Conservation (phyloP, 345 rosid species). For the Lepidium sativum region DNA sequence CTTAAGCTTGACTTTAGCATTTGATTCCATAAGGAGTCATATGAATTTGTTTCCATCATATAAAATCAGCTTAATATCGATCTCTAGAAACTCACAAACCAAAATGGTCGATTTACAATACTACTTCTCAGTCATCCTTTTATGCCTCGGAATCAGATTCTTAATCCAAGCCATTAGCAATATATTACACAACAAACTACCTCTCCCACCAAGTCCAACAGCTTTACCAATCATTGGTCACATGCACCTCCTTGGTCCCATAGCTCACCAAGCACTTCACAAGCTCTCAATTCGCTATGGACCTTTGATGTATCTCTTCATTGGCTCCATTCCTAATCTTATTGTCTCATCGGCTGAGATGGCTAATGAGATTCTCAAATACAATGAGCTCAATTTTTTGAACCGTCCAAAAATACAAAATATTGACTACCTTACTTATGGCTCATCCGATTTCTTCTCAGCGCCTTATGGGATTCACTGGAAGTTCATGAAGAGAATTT, state of each 20-base stretch:
- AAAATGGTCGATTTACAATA: conserved; percentile 7
- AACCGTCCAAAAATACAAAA: conserved; percentile 38
- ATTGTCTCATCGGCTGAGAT: conserved; percentile 47
- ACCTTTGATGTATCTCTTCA: conserved; percentile 53
- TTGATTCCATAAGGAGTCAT: conserved; percentile 11
- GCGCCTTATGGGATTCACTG: conserved; percentile 57
- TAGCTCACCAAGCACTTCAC: conserved; percentile 59
- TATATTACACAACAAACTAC: not conserved
- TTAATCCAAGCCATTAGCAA: conserved; percentile 1
- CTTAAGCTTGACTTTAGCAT: conserved; percentile 5
- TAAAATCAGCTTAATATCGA: not conserved
- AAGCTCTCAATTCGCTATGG: conserved; percentile 51
- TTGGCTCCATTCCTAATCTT: conserved; percentile 61
- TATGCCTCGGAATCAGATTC: conserved; percentile 20
- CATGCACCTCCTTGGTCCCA: conserved; percentile 41
- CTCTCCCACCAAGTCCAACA: conserved; percentile 41
- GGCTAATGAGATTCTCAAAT: conserved; percentile 55
- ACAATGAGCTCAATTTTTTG: conserved; percentile 46
- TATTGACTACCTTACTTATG: conserved; percentile 66
- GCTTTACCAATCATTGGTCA: conserved; percentile 46
- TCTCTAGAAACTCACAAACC: conserved; percentile 3
- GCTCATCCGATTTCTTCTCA: conserved; percentile 60
- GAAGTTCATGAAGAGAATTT: conserved; percentile 75
- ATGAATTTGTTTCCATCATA: not conserved
- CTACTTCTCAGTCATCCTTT: not conserved